Base-by-base conservation (phyloP, 352 stramenopile species). In the Phytophthora aleatoria region DNA sequence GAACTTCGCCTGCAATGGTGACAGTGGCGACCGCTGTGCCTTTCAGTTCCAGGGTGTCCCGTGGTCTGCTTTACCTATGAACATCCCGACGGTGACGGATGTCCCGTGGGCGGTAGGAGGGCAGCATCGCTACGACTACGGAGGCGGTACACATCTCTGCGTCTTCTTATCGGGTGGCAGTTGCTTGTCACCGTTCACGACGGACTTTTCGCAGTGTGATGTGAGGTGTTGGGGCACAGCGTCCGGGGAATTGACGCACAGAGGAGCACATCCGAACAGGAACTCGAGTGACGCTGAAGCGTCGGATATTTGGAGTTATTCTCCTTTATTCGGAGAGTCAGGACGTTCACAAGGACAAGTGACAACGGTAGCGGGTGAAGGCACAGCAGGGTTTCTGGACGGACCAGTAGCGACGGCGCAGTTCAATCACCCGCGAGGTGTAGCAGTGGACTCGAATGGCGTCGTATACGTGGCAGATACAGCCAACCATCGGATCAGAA, bases 391-490 rank as follows among this genome's bases (percentile, higher is more conserved):
- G 0, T 97, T 94, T 57, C 41, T 67, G 0, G 91, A 98, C 61
- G 95, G 92, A 27, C 1, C 69, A 13, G 64, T 50, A 35, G 51
- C 64, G 6, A 60, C 74, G 0, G 92, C 95, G n/a, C 77, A 73
- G 31, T 99, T 99, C 73, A 87, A 84, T 56, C 82, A 87, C 54
- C 96, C 96, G 11, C 74, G 96, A 60, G 93, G 94, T 55, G 81
- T 98, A 20, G 94, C 93, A 1, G 85, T 98, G 10, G 95, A 98
- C 71, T 89, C 85, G 20, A 85, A 84, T 10, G 92, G 94, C 7
- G 88, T 97, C 38, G 83, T 98, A 5, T 99, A 98, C 70, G 92
- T 99, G 3, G 92, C 93, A 1, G 96, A 99, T 71, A 98, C 89
- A 15, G 89, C 89, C 35, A 99, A 99, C 73, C 95, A 98, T 67